Conservation (phyloP, 176 grass and related monocot species). For the Urochloa ruziziensis region DNA sequence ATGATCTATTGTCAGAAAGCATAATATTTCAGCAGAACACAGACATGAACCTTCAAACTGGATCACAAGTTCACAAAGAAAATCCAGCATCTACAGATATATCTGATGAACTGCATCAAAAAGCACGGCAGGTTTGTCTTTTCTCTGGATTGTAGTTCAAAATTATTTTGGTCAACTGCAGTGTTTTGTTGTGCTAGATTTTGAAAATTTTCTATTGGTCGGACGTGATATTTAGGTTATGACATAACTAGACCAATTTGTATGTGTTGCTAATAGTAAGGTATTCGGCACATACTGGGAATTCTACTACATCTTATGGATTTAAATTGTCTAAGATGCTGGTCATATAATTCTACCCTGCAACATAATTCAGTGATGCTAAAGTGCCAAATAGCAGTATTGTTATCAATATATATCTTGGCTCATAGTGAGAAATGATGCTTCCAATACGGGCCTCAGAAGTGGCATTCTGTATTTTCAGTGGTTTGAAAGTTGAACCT, state of each 20-base stretch:
- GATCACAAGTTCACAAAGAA: slow-evolving; percentile 28
- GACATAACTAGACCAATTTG: not conserved
- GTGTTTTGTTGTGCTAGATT: not conserved
- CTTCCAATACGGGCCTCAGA: not conserved
- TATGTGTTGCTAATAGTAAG: not conserved
- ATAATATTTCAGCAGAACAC: slow-evolving; percentile 23
- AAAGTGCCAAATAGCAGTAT: not conserved
- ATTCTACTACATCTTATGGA: not conserved
- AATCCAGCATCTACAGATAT: slow-evolving; percentile 26
- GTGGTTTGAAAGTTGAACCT: not conserved
- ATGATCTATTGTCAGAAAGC: slow-evolving; percentile 39
- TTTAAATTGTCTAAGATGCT: not conserved
- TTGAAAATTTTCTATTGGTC: not conserved
- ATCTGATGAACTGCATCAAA: slow-evolving; percentile 32
- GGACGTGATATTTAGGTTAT: not conserved
- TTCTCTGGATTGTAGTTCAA: slow-evolving; percentile 14
- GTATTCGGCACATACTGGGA: not conserved
- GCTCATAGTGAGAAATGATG: slow-evolving; percentile 5
- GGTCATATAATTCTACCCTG: not conserved
- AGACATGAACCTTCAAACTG: slow-evolving; percentile 10
- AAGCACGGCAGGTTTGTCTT: slow-evolving; percentile 46
- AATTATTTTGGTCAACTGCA: not conserved
- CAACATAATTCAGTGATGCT: not conserved
- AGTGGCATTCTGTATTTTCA: not conserved
- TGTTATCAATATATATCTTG: not conserved